Base-by-base conservation (phyloP, 176 grass and related monocot species). In the Cocos nucifera region DNA sequence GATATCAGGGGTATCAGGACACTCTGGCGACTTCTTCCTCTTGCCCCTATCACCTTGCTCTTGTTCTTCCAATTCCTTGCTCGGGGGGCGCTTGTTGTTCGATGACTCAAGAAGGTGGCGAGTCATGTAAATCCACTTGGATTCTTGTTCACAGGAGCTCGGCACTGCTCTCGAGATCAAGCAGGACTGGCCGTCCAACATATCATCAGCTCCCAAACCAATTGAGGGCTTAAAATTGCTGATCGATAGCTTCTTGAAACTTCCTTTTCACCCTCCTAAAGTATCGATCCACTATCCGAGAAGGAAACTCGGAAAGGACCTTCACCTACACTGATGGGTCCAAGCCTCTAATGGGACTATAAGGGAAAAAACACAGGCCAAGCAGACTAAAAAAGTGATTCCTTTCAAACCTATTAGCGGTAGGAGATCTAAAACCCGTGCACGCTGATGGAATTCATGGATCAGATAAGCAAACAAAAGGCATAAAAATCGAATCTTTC, bases 101-200 rank as follows among this genome's bases (percentile, higher is more conserved):
- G 28, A 21, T 8, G 21, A 44, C n/a, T 62, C 30, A 5, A 62
- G 9, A 0, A 62, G 60, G 18, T 48, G 18, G 8, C 10, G 4
- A n/a, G 60, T 62, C 60, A 62, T 62, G 60, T 62, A 62, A 62
- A 20, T 32, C 60, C 17, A 62, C 59, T 62, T 44, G 29, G 59
- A 62, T 48, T 62, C 32, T 62, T 62, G 60, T 18, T 62, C 60
- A 3, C 24, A 19, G 32, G 29, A 62, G 32, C 18, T 15, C 60
- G n/a, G n/a, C 60, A 62, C 35, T 62, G 30, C 18, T 49, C 60
- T 62, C 18, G 29, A 18, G 30, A 20, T 49, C 17, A 66, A 54
- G 53, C 24, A 53, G 64, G 50, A 66, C 6, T 8, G 50, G 12
- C 64, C 64, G 12, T 66, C 64, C 50, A 66, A 66, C 64, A 66